Evolutionary conservation across 2,329 filamentous ascomycete species (phyloP).

Genomic region (Xylariaceae sp.): DNA sequence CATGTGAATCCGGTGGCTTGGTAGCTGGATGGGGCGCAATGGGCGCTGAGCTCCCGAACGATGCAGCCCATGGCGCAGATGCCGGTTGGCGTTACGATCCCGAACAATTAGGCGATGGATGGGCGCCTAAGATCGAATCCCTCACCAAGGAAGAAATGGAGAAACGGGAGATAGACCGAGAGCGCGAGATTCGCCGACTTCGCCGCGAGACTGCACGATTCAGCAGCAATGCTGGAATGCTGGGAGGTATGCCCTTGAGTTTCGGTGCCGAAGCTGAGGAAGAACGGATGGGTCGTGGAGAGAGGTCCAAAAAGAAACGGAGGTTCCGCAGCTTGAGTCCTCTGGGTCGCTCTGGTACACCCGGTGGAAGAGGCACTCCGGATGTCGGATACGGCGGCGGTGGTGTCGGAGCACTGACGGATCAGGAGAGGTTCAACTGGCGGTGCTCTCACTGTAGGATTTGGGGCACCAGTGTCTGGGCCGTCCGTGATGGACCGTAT

Average conservation of each 20-base stretch:
- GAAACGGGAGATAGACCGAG: slow-evolving; percentile 89
- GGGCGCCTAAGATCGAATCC: slow-evolving; percentile 77
- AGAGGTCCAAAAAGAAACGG: slow-evolving; percentile 92
- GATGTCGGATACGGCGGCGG: slow-evolving; percentile 73
- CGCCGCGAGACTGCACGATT: slow-evolving; percentile 90
- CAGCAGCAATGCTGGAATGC: slow-evolving; percentile 78
- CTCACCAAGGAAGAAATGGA: slow-evolving; percentile 96
- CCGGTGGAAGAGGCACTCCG: slow-evolving; percentile 72
- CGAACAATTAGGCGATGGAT: slow-evolving; percentile 78
- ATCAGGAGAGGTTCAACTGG: slow-evolving; percentile 79
- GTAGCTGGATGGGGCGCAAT: slow-evolving; percentile 68
- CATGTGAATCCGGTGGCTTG: slow-evolving; percentile 84
- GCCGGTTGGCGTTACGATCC: slow-evolving; percentile 96
- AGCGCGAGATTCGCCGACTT: slow-evolving; percentile 81
- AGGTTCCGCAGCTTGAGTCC: slow-evolving; percentile 87
- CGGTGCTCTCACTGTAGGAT: slow-evolving; percentile 83
- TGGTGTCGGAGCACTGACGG: slow-evolving; percentile 61
- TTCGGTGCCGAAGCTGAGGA: slow-evolving; percentile 57
- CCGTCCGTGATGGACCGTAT: slow-evolving; percentile 83
- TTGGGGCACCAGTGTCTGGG: slow-evolving; percentile 90
- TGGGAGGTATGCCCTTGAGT: slow-evolving; percentile 65
- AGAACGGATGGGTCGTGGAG: slow-evolving; percentile 85
- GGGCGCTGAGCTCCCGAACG: slow-evolving; percentile 76
- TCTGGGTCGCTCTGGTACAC: slow-evolving; percentile 62
- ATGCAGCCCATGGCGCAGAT: slow-evolving; percentile 74